Conservation (phyloP, 140 eudicot genomes). For the Flaveria floridana region DNA sequence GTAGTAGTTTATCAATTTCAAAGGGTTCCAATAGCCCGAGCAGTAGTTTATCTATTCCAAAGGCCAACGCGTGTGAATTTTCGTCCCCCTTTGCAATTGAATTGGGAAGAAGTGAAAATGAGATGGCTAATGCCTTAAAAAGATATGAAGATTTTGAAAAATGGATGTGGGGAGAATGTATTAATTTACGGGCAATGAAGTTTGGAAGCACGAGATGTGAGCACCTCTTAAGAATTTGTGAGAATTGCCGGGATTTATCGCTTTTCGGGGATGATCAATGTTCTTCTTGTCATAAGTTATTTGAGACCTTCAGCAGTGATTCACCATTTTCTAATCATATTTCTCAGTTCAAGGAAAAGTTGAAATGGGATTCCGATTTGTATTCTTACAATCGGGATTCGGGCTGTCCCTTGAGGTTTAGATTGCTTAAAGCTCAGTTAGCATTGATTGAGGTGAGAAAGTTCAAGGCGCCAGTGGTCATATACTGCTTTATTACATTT, state of each 20-base stretch:
- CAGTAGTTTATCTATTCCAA: slow-evolving; percentile 36
- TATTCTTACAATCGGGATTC: slow-evolving; percentile 27
- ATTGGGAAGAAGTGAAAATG: slow-evolving; percentile 41
- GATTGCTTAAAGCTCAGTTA: slow-evolving; percentile 64
- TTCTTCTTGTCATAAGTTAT: slow-evolving; percentile 46
- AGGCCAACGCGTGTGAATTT: slow-evolving; percentile 31
- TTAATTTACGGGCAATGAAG: slow-evolving; percentile 52
- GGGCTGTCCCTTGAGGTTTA: slow-evolving; percentile 47
- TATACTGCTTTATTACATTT: background rate
- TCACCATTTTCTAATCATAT: slow-evolving; percentile 43
- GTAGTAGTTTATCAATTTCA: no score
- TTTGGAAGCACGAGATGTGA: slow-evolving; percentile 49
- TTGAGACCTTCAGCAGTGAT: slow-evolving; percentile 11
- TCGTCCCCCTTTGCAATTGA: slow-evolving; percentile 54
- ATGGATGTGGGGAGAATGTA: slow-evolving; percentile 88
- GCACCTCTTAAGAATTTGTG: slow-evolving; percentile 55
- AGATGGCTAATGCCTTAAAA: slow-evolving; percentile 40
- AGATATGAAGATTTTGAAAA: slow-evolving; percentile 62
- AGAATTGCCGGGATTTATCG: slow-evolving; percentile 48
- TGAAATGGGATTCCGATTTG: slow-evolving; percentile 29
- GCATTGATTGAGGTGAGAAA: slow-evolving; percentile 66
- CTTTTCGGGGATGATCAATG: slow-evolving; percentile 49
- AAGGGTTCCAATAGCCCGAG: background rate
- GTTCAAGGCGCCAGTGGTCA: background rate
- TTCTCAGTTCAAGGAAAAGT: slow-evolving; percentile 44